Evolutionary conservation across 2,329 filamentous ascomycete genomes (phyloP).

Genomic region (Acephala macrosclerotiorum): DNA sequence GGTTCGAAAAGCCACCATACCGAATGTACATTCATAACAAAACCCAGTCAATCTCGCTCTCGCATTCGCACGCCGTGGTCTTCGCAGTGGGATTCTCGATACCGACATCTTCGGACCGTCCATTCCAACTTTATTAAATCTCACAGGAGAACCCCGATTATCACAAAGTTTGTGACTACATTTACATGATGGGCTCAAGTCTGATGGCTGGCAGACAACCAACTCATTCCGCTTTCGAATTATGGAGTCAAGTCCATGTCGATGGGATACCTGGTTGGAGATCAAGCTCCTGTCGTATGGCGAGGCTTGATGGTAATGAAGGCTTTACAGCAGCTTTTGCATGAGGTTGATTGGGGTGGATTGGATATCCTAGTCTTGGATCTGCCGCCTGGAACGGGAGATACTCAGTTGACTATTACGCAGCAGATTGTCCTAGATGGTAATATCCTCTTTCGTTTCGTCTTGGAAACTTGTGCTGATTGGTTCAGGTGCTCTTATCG

Average conservation of each 20-base stretch:
- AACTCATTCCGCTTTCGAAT: slow-evolving; percentile 86
- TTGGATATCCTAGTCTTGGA: slow-evolving; percentile 91
- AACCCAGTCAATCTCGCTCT: slow-evolving; percentile 78
- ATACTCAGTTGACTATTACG: slow-evolving; percentile 95
- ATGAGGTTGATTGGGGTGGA: slow-evolving; percentile 92
- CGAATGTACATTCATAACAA: slow-evolving; percentile 8
- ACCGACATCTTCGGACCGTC: slow-evolving; percentile 97
- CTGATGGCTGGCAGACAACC: slow-evolving; percentile 64
- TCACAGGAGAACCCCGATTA: slow-evolving; percentile 80
- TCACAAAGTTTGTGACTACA: slow-evolving; percentile 66
- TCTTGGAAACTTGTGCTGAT: slow-evolving; percentile 20
- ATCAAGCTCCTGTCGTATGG: slow-evolving; percentile 89
- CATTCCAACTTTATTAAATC: slow-evolving; percentile 86
- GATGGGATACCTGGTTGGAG: slow-evolving; percentile 90
- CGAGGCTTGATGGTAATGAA: slow-evolving; percentile 98
- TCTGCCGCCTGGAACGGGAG: slow-evolving; percentile 91
- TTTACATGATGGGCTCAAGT: slow-evolving; percentile 17
- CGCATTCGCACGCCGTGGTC: slow-evolving; percentile 81
- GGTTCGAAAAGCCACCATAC: slow-evolving; percentile 55
- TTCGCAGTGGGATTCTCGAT: slow-evolving; percentile 87
- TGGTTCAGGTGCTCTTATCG: slow-evolving; percentile 74
- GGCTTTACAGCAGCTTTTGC: slow-evolving; percentile 91
- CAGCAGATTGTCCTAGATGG: slow-evolving; percentile 93
- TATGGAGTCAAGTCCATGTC: slow-evolving; percentile 99
- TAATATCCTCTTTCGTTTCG: slow-evolving; percentile 44